Conservation (phyloP, 768 basidiomycete species). For the Hemileccinum impolitum region DNA sequence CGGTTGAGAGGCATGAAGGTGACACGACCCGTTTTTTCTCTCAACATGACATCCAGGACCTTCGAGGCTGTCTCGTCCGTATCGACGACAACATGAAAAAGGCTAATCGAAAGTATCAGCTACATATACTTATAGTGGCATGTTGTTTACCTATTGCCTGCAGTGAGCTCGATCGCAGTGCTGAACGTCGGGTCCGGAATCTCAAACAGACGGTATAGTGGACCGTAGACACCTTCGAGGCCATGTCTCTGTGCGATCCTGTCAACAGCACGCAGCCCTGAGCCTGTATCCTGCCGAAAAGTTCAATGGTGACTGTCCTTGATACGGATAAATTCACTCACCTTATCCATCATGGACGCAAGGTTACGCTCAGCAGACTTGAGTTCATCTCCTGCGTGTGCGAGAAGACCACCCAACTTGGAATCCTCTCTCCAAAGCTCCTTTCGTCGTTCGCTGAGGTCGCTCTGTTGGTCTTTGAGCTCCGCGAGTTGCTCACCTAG, state of each 20-base stretch:
- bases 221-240: constrained; percentile 86
- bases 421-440: constrained; percentile 95
- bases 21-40: constrained; percentile 89
- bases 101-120: constrained; percentile 33
- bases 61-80: constrained; percentile 89
- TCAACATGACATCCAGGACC: constrained; percentile 91
- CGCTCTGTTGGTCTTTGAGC: constrained; percentile 66
- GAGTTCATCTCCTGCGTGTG: constrained; percentile 76
- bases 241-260: constrained; percentile 73
- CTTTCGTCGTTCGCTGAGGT: constrained; percentile 77
- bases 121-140: not conserved
- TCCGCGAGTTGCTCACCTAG: constrained; percentile 55
- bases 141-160: constrained; percentile 79
- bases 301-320: not conserved
- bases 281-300: constrained; percentile 76
- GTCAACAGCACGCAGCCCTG: constrained; percentile 83
- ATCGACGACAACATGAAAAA: constrained; percentile 98
- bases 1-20: constrained; percentile 99
- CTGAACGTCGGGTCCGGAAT: constrained; percentile 86
- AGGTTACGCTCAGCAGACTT: constrained; percentile 75
- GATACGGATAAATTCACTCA: constrained; percentile 25
- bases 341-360: constrained; percentile 95
- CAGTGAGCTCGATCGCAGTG: constrained; percentile 90
- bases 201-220: constrained; percentile 90
- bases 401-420: constrained; percentile 74